A percentile compares a stretch with the other conserved stretches of the same genome.
Conservation (phyloP, 2,329 filamentous ascomycete genomes). For the Penicillium olsonii region DNA sequence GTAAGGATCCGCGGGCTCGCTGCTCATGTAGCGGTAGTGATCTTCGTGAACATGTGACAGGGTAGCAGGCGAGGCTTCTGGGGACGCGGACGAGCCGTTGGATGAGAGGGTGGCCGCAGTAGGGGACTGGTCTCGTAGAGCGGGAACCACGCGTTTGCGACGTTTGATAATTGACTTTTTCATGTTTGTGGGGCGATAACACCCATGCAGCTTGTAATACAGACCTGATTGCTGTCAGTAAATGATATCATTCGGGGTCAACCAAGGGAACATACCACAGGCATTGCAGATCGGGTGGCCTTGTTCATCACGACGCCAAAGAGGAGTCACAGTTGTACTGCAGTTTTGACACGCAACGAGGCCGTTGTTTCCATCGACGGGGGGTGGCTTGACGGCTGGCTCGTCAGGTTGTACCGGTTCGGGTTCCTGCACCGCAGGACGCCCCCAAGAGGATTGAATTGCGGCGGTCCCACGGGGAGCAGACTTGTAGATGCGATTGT, state of each 20-base stretch:
- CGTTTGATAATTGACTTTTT: constrained; percentile 98
- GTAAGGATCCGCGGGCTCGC: constrained; percentile 42
- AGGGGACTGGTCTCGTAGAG: constrained; percentile 54
- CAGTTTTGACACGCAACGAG: constrained; percentile 97
- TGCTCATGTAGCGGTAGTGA: constrained; percentile 36
- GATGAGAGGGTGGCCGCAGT: constrained; percentile 43
- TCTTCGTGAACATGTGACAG: constrained; percentile 34
- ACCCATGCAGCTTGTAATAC: constrained; percentile 94
- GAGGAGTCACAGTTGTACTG: constrained; percentile 89
- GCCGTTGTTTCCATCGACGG: constrained; percentile 45
- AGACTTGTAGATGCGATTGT: constrained; percentile 92
- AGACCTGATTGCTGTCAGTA: constrained; percentile 61
- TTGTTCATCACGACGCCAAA: constrained; percentile 92
- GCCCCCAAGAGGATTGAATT: constrained; percentile 34
- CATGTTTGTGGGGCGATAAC: constrained; percentile 95
- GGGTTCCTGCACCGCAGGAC: constrained; percentile 31
- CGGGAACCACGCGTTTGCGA: constrained; percentile 89
- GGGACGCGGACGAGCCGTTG: constrained; percentile 45
- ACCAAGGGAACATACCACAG: constrained; percentile 70
- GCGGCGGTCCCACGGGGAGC: constrained; percentile 51
- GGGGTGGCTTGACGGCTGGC: constrained; percentile 20
- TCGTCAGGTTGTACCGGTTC: constrained; percentile 29
- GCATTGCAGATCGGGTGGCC: constrained; percentile 98
- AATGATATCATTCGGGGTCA: background rate
- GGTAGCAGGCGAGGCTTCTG: constrained; percentile 40